Percentiles rank a stretch among this genome's conserved stretches.
These are phyloP conservation scores for Trichoderma sp. DNA, from an alignment of 2,329 filamentous ascomycete genomes.

Conservation along the genomic window DNA sequence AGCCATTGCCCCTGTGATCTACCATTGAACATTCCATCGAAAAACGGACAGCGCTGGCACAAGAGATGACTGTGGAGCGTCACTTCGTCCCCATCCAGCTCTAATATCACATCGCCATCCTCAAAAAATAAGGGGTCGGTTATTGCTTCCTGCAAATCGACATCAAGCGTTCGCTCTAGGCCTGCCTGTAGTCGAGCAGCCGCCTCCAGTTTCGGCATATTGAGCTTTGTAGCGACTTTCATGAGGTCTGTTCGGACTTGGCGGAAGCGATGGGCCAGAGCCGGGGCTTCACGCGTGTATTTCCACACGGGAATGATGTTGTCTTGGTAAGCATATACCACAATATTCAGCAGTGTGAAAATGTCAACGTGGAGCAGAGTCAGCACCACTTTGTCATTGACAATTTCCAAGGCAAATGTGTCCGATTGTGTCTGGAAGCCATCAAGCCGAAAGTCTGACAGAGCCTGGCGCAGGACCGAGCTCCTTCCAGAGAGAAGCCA, in stretches of 20 bases:
- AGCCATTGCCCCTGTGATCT: slow-evolving; percentile 85
- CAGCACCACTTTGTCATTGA: slow-evolving; percentile 55
- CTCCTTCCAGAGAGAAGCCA: slow-evolving; percentile 80
- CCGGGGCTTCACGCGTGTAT: slow-evolving; percentile 65
- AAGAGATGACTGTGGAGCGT: slow-evolving; percentile 76
- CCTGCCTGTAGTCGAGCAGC: slow-evolving; percentile 74
- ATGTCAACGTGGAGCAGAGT: slow-evolving; percentile 72
- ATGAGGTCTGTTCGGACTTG: slow-evolving; percentile 84
- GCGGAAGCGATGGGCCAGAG: slow-evolving; percentile 71
- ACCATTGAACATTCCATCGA: slow-evolving; percentile 86
- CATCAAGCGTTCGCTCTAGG: slow-evolving; percentile 63
- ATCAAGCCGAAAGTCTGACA: slow-evolving; percentile 55
- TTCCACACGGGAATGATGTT: slow-evolving; percentile 84
- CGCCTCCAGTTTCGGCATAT: slow-evolving; percentile 71
- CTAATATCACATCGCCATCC: slow-evolving; percentile 75
- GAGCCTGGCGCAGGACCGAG: slow-evolving; percentile 61
- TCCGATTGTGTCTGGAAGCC: slow-evolving; percentile 31
- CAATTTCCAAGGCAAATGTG: slow-evolving; percentile 38
- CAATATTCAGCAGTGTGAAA: slow-evolving; percentile 75
- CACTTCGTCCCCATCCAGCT: slow-evolving; percentile 73
- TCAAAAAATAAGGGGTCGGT: slow-evolving; percentile 71
- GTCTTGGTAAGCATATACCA: slow-evolving; percentile 81
- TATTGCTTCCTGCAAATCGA: slow-evolving; percentile 71
- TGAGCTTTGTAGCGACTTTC: slow-evolving; percentile 73
- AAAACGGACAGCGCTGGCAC: slow-evolving; percentile 87